Evolutionary conservation across 2,329 filamentous ascomycete genomes (phyloP).

Genomic region (Hypocreales sp.): DNA sequence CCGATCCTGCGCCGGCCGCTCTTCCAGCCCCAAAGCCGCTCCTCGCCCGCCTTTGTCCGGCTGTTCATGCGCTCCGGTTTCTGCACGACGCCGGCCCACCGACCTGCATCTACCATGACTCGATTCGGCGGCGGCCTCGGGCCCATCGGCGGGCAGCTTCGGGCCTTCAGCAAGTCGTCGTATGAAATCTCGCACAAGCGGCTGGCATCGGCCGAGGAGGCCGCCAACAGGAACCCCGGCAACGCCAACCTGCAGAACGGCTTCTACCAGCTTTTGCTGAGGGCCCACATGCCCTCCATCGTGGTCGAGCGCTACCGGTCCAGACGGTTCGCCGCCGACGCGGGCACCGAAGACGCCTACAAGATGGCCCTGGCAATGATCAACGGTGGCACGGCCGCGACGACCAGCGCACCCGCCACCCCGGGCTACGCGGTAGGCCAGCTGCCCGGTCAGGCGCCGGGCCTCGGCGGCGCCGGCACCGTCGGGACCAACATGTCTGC

Average conservation of each 20-base stretch:
- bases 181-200: conserved; percentile 45
- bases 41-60: conserved; percentile 8
- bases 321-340: conserved; percentile 68
- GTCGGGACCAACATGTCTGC: conserved; percentile 6
- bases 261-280: conserved; percentile 83
- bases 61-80: conserved; percentile 11
- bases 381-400: conserved; percentile 13
- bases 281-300: conserved; percentile 87
- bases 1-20: conserved; percentile 11
- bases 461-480: conserved; percentile 12
- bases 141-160: conserved; percentile 5
- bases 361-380: conserved; percentile 47
- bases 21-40: conserved; percentile 8
- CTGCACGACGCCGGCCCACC: conserved; percentile 7
- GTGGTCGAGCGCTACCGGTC: conserved; percentile 81
- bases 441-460: conserved; percentile 15
- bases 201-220: conserved; percentile 75
- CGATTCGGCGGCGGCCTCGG: conserved; percentile 1
- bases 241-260: conserved; percentile 82
- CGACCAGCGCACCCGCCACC: conserved; percentile 8
- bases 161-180: too few relatives aligned
- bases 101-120: conserved; percentile 6
- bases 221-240: conserved; percentile 80
- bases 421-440: conserved; percentile 10
- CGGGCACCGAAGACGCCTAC: conserved; percentile 65